Conservation (phyloP, 805 yeast genomes). For the Myxozyma monticola region DNA sequence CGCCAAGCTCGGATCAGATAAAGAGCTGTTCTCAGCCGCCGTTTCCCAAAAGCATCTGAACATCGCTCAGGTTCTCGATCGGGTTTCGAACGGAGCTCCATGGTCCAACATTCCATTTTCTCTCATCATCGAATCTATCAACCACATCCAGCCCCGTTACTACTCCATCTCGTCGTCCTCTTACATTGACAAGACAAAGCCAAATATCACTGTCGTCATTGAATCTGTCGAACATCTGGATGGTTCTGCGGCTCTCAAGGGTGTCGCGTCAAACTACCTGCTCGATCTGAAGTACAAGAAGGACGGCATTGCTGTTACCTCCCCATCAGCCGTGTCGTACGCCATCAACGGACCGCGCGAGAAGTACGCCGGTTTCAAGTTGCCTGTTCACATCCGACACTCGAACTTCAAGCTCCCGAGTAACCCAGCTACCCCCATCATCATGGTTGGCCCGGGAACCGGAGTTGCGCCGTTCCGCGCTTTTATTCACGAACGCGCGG, state of each 20-base stretch:
- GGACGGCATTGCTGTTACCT: constrained; percentile 45
- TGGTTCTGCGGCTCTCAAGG: constrained; percentile 53
- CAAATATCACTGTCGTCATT: constrained; percentile 89
- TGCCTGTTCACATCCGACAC: constrained; percentile 92
- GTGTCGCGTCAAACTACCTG: constrained; percentile 89
- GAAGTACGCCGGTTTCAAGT: constrained; percentile 48
- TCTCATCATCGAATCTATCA: constrained; percentile 75
- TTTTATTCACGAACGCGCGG: constrained; percentile 82
- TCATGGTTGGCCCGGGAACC: constrained; percentile 97
- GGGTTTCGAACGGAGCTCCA: constrained; percentile 59
- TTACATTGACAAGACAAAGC: constrained; percentile 65
- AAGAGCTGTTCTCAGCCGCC: constrained; percentile 63
- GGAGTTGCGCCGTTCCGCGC: constrained; percentile 99
- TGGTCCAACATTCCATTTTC: constrained; percentile 83
- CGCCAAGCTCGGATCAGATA: constrained; percentile 60
- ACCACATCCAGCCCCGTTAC: constrained; percentile 88
- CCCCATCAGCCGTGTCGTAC: constrained; percentile 54
- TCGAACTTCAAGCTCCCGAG: constrained; percentile 92
- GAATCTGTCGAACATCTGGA: constrained; percentile 50
- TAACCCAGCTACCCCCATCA: constrained; percentile 77
- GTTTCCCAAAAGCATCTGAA: constrained; percentile 64
- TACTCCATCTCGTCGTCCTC: constrained; percentile 95
- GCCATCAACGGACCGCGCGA: constrained; percentile 83
- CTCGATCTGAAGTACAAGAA: constrained; percentile 65
- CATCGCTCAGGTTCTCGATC: constrained; percentile 69